phyloP scores from a whole-genome alignment of 2,329 filamentous ascomycete species.

The Neofusicoccum kwambonambiense region DNA sequence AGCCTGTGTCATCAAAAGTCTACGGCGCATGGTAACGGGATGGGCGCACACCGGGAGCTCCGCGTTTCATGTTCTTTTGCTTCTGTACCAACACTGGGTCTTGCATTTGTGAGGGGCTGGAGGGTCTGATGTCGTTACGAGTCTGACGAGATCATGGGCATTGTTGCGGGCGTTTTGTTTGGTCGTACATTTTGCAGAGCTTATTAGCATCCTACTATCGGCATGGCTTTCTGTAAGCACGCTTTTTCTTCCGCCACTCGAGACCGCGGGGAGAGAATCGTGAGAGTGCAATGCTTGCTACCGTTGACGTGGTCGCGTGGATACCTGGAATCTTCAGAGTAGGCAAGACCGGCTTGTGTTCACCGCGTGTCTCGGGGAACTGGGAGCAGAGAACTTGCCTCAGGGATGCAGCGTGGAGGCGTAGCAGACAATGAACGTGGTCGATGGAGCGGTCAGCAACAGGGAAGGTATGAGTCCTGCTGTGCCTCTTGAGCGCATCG shows the following conservation, averaged over 20 bases:
- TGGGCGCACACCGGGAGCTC: not conserved
- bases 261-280: too few relatives aligned
- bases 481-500: not conserved
- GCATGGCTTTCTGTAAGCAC: not conserved
- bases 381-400: not conserved
- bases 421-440: too few relatives aligned
- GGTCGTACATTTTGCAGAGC: not conserved
- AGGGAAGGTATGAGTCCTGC: not conserved
- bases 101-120: not conserved
- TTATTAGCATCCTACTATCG: not conserved
- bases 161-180: not conserved
- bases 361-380: too few relatives aligned
- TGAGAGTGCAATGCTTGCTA: too few relatives aligned
- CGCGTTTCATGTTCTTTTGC: not conserved
- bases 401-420: not conserved
- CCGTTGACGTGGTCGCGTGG: too few relatives aligned
- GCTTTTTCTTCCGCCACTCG: too few relatives aligned
- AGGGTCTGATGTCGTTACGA: constrained; percentile 9
- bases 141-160: constrained; percentile 10
- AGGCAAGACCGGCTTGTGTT: too few relatives aligned
- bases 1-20: not conserved
- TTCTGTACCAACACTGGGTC: not conserved
- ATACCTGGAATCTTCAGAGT: too few relatives aligned
- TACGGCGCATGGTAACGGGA: not conserved
- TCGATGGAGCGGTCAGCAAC: not conserved